Evolutionary conservation across 225 moss, liverwort and hornwort species (phyloP), one percentile per base, ranked within the genome.

Genomic region (Pseudisothecium myosuroides): DNA sequence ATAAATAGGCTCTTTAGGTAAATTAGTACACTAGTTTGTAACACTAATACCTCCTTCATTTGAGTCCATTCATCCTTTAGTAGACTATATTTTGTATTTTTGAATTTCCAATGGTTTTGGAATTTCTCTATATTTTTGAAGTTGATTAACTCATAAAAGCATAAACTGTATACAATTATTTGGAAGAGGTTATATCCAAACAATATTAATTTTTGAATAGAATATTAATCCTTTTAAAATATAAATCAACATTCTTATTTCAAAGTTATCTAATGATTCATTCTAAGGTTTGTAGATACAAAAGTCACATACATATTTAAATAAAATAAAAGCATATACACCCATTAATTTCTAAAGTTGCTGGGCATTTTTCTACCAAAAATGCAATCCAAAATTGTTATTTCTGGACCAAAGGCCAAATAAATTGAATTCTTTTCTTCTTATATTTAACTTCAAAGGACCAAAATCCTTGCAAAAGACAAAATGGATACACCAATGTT

Each of bases 31-130:
- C 20, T 75, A 50, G 2, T 49, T 49, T 34, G 14, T 22, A 7
- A 52, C 1, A 76, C 14, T 34, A 34, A 13, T 34, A 34, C 5
- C 3, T 22, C 1, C 36, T 50, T 19, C 1, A 21, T 1, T 20
- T 19, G 1, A 5, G 3, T 20, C 10, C 5, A 29, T 21, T 50
- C 8, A 76, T 2, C 24, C 2, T 32, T 76, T 0, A 32, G 1
- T 11, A 50, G 5, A 32, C 1, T 1, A 29, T 47, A 17, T 17
- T 18, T 18, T 31, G 11, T 47, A 31, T 11, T 11, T 31, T 11
- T 47, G 7, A 6, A 19, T 19, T 50, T 34, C 5, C 5, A 49
- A 50, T 50, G 32, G 7, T 32, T 50, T 50, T 32, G 13, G 21
- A 0, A 32, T 12, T 76, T 49, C 0, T 20, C 2, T 20, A 8